Base-by-base conservation (phyloP, 2,329 filamentous ascomycete species). In the Fusarium albidum region DNA sequence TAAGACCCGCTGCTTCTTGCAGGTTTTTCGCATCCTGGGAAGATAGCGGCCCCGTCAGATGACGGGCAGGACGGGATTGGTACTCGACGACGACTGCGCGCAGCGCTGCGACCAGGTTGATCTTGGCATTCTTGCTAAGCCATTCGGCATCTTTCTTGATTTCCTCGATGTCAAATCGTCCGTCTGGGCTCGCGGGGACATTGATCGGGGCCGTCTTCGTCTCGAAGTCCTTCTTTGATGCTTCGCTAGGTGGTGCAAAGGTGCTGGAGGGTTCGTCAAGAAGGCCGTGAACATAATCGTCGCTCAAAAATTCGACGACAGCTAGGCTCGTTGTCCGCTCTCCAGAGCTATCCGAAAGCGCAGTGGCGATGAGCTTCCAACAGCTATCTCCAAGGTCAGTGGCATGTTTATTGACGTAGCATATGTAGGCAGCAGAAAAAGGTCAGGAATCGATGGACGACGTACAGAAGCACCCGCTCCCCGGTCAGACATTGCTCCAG, bases 171-270 rank as follows among this genome's bases (percentile, higher is more conserved):
- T 93, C 85, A 69, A 89, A 91, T 50, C 84, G 83, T 33, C 84
- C 82, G 65, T 84, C 85, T 11, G 84, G 78, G 6, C 84, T 84
- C 14, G 89, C 86, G 2, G 91, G 85, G 41, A 92, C 85, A 70
- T 96, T 89, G 56, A 97, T 96, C 6, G 92, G 90, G 17, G 92
- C 90, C 1, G 91, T 96, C 73, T 88, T 92, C 15, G 90, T 90
- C 55, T 96, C 90, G 69, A 96, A 96, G 14, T 84, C 82, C 61
- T 83, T 80, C 72, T 87, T 90, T 26, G 89, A 83, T 65, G 85
- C 79, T 44, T 84, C 70, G 60, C 82, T 87, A 79, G 59, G 80
- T 67, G 82, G 73, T 52, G 83, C 76, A 71, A 94, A 96, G 34
- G 88, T 85, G 58, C 81, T 81, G 67, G 87, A 81, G 21, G 91